Conservation (phyloP, 139 green algal genomes). For the Monoraphidium neglectum region DNA sequence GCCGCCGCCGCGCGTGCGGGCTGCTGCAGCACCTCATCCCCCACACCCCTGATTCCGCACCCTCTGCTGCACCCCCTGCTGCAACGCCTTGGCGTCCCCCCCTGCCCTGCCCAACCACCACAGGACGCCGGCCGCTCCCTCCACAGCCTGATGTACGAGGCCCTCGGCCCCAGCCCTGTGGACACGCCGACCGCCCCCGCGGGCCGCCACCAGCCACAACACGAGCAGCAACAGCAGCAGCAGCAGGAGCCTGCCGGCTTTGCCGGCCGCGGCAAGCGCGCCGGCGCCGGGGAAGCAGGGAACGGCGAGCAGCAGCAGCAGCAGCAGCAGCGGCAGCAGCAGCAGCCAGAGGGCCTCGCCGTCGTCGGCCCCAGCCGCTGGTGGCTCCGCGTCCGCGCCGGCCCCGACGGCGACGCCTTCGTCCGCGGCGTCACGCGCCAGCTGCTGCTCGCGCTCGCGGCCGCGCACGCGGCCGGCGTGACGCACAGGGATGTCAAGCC, state of each 20-base stretch:
- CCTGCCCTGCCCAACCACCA: slow-evolving; percentile 13
- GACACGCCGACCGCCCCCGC: too few species aligned
- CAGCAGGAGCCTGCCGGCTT: background rate
- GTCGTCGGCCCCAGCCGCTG: slow-evolving; percentile 60
- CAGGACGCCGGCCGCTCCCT: slow-evolving; percentile 68
- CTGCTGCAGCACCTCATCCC: too few species aligned
- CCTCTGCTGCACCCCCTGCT: too few species aligned
- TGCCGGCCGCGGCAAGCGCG: background rate
- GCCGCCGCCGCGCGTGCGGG: too few species aligned
- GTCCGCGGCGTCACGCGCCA: slow-evolving; percentile 57
- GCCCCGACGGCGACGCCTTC: slow-evolving; percentile 11
- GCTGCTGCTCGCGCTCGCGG: slow-evolving; percentile 53
- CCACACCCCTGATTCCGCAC: too few species aligned
- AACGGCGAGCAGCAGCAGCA: background rate
- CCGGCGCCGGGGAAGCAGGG: background rate
- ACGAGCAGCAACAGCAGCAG: slow-evolving; percentile 4
- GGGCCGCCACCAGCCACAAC: background rate
- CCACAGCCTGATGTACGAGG: slow-evolving; percentile 72
- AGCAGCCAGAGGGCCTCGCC: slow-evolving; percentile 1
- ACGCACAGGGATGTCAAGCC: slow-evolving; percentile 77
- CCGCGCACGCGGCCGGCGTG: slow-evolving; percentile 58
- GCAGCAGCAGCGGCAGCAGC: background rate
- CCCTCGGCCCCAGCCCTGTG: slow-evolving; percentile 4
- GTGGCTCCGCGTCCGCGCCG: slow-evolving; percentile 50
- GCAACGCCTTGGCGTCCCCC: too few species aligned